phyloP scores from a whole-genome alignment of 164 flowering plant species.

The Vitis labrusca region DNA sequence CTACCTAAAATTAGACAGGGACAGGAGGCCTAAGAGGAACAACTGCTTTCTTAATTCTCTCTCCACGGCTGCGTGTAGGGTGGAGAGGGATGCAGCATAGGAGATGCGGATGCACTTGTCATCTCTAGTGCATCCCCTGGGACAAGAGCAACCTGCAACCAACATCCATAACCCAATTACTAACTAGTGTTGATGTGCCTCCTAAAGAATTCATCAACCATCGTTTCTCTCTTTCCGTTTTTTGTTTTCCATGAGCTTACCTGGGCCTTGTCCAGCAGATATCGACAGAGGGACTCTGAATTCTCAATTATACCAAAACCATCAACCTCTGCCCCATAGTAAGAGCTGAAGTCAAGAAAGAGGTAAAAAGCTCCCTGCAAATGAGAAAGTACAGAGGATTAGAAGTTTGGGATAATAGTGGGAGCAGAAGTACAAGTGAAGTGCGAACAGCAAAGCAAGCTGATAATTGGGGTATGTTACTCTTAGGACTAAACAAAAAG shows the following conservation, averaged over 20 bases:
- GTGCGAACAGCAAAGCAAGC: background rate
- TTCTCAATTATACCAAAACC: constrained; percentile 76
- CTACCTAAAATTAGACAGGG: constrained; percentile 32
- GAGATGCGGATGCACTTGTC: constrained; percentile 90
- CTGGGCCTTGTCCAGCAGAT: constrained; percentile 82
- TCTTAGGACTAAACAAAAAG: background rate
- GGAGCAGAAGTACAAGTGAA: background rate
- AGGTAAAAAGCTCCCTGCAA: constrained; percentile 97
- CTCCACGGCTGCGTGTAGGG: constrained; percentile 70
- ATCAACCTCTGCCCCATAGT: constrained; percentile 75
- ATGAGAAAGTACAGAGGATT: background rate
- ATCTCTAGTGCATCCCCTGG: constrained; percentile 98
- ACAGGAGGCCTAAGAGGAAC: constrained; percentile 47
- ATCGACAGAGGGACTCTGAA: constrained; percentile 85
- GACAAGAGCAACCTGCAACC: constrained; percentile 82
- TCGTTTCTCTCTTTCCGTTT: constrained; percentile 14
- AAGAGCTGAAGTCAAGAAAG: constrained; percentile 81
- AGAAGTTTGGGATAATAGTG: background rate
- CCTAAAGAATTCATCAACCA: too few relatives aligned
- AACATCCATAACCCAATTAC: background rate
- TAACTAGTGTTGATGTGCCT: background rate
- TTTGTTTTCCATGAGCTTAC: constrained; percentile 27
- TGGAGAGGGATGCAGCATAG: constrained; percentile 78
- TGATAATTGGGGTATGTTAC: background rate
- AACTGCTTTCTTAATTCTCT: constrained; percentile 71